Base-by-base conservation (phyloP, 2,329 filamentous ascomycete species). In the Fusarium anthophilum region DNA sequence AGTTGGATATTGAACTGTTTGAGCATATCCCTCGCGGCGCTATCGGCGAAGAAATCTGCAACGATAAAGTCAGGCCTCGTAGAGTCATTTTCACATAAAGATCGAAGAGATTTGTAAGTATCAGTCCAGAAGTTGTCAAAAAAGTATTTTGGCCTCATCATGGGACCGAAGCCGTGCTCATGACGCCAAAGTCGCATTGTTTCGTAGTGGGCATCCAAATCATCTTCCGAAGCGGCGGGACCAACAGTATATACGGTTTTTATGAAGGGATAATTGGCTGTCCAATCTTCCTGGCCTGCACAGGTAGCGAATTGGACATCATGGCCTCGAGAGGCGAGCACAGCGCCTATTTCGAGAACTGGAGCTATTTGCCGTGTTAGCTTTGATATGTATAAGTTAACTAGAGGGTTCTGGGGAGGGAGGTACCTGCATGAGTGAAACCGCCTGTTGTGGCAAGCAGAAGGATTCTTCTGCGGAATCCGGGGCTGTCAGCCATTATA, bases 1-100 rank as follows among this genome's bases (percentile, higher is more conserved):
- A 85, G 74, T 6, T 84, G 84, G 8, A 86, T 66, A 20, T 76
- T 72, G 39, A 81, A 81, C 70, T 85, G 78, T 24, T 75, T 64
- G 11, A 81, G 78, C 53, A 86, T 83, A 62, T 86, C 85, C 51
- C 80, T 76, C 6, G 80, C 82, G 1, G 83, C 83, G 8, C 81
- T 79, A 12, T 86, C 83, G 35, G 82, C 83, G 44, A 85, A 84
- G 78, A 84, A 86, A 59, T 86, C 84, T 0, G 83, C 82, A 6
- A 86, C 63, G 30, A 86, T 83, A 60, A 86, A 79, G 69, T 82
- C 80, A 0, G 84, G 84, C 18, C 76, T 73, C 5, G 74, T 79
- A 3, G 63, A 70, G 10, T 69, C 56, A 47, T 79, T 59, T 13
- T 50, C 24, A 20, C 74, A 75, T 2, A 80, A 22, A 3, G n/a